These are phyloP conservation scores for Carex myosuroides DNA, from an alignment of 176 grass and related monocot genomes.

Conservation along the genomic window DNA sequence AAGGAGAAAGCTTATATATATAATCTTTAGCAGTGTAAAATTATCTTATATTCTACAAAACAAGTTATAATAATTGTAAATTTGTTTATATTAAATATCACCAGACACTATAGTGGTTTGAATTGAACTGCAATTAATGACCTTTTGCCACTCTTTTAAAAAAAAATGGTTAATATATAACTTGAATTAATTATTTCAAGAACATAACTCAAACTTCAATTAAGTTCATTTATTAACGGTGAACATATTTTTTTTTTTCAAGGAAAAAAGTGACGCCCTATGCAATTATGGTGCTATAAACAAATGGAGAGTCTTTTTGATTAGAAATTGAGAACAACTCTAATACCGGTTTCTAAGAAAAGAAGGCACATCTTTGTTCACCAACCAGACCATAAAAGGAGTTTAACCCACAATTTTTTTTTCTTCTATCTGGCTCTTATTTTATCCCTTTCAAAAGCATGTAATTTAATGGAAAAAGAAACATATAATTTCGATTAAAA, in stretches of 20 bases:
- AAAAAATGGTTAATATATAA: background rate
- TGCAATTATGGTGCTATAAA: background rate
- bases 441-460: background rate
- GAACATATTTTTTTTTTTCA: background rate
- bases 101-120: background rate
- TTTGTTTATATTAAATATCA: background rate
- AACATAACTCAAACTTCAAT: background rate
- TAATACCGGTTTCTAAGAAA: background rate
- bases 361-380: slow-evolving; percentile 11
- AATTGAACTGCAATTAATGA: background rate
- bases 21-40: background rate
- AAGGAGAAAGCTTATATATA: background rate
- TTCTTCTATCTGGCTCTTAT: background rate
- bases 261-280: background rate
- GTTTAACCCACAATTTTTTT: slow-evolving; percentile 3
- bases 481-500: background rate
- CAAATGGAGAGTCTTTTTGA: background rate
- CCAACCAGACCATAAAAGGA: slow-evolving; percentile 22
- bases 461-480: background rate
- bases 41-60: background rate
- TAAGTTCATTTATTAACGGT: background rate
- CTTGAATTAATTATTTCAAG: background rate
- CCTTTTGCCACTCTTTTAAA: background rate
- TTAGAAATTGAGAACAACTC: background rate
- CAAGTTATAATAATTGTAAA: background rate